Evolutionary conservation across 2,329 filamentous ascomycete genomes (phyloP), one percentile per base, ranked within the genome.

Genomic region (Exophiala viscosa): DNA sequence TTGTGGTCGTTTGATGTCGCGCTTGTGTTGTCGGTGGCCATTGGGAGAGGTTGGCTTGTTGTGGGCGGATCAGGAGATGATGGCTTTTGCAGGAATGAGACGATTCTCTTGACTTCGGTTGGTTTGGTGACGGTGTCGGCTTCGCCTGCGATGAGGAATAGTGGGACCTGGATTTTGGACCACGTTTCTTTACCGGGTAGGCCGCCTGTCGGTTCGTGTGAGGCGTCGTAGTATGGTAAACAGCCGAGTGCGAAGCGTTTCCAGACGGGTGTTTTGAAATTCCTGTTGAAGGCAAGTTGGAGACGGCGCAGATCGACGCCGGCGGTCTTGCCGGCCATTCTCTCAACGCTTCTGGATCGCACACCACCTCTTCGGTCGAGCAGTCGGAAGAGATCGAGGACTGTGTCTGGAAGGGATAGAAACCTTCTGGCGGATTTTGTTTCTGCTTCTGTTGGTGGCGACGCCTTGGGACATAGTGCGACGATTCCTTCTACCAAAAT

Each of bases 201-300:
- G 1, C 88, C 88, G 3, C 84, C 83, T 7, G 67, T 65, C 0
- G 81, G 69, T 20, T 75, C 67, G 1, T 78, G 81, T 6, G 75
- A 65, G 3, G 76, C 65, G 45, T 82, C 67, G 52, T 85, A 86
- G 0, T 68, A 70, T 0, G 88, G 86, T 18, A 93, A 74, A 45
- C 78, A 77, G 0, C 90, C 89, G 68, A 78, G 83, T 0, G 85
- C 84, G 83, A 95, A 90, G 35, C 90, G 83, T 60, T 87, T 82
- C 80, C 88, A 96, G 0, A 93, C 88, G 0, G 86, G 78, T 0
- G 90, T 93, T 59, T 79, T 83, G 58, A 89, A 96, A 67, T 96
- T 90, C 54, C 80, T 78, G 67, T 97, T 97, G 71, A 69, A 76
- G 34, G 69, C 66, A 32, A 73, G 63, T 60, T 76, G 74, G 34